Evolutionary conservation across 768 basidiomycete genomes (phyloP), one percentile per base, ranked within the genome.

Genomic region (Kwoniella sp.): DNA sequence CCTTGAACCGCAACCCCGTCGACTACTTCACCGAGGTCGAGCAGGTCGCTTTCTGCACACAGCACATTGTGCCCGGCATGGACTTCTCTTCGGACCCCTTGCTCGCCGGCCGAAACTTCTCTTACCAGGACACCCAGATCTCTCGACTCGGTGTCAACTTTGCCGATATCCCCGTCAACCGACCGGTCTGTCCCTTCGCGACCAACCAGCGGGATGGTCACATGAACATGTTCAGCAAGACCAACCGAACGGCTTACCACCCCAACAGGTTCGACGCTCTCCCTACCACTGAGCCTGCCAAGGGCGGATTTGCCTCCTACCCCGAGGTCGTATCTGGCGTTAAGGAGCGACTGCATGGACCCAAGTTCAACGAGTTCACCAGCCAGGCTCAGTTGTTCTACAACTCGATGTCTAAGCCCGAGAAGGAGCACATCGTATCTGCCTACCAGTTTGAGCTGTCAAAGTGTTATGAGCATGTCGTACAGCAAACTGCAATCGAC

Each of bases 41-140:
- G 81, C 92, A 93, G 80, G 88, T 88, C 58, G 92, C 92, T 0
- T 94, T 92, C 80, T 94, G 90, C 79, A 94, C 91, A 0, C 69
- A 82, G 52, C 72, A 75, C 70, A 81, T 78, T 41, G 69, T 83
- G 29, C 87, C 88, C 55, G 82, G 88, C 61, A 83, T 84, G 72
- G 83, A 83, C 69, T 83, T 82, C 67, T 79, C 82, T 25, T 77
- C 77, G 38, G 79, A 81, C 61, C 78, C 80, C 38, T 59, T 80
- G 29, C 68, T 79, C 23, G 76, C 70, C 38, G 88, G 89, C 3
- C 85, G 93, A 45, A 92, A 91, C 81, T 92, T 93, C 81, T 89
- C 87, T 0, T 93, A 94, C 82, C 86, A 88, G 70, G 91, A 77
- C 68, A 77, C 75, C 15, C 75, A 77, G 53, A 95, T 92, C 55